Evolutionary conservation across 768 basidiomycete genomes (phyloP).

Genomic region (Boletellus sp.): DNA sequence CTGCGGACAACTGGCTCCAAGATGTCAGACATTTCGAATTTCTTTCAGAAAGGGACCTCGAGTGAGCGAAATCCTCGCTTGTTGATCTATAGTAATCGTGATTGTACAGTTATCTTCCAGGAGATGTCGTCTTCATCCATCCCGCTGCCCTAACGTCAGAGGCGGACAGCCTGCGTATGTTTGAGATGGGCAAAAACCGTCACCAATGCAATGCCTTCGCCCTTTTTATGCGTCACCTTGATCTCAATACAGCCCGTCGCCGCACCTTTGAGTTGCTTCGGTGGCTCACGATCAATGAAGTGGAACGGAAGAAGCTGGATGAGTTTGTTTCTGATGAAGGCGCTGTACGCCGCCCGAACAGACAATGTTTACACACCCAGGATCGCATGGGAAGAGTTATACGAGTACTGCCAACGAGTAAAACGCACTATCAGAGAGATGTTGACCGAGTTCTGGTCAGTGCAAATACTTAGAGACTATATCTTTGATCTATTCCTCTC

Average conservation of each 20-base stretch:
- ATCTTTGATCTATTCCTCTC: slow-evolving; percentile 89
- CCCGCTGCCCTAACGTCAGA: slow-evolving; percentile 59
- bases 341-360: slow-evolving; percentile 43
- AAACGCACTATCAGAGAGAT: slow-evolving; percentile 82
- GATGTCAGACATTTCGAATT: slow-evolving; percentile 91
- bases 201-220: slow-evolving; percentile 43
- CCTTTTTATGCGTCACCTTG: slow-evolving; percentile 74
- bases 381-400: slow-evolving; percentile 76
- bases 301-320: slow-evolving; percentile 78
- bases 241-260: slow-evolving; percentile 77
- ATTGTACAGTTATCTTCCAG: slow-evolving; percentile 61
- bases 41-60: slow-evolving; percentile 56
- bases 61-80: slow-evolving; percentile 39
- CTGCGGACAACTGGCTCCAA: slow-evolving; percentile 81
- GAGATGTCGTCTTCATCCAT: slow-evolving; percentile 79
- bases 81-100: background rate
- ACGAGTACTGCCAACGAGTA: slow-evolving; percentile 80
- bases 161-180: slow-evolving; percentile 57
- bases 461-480: slow-evolving; percentile 73
- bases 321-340: slow-evolving; percentile 77
- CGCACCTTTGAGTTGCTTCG: slow-evolving; percentile 82
- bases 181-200: slow-evolving; percentile 63
- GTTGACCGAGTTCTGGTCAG: slow-evolving; percentile 75
- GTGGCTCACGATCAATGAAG: slow-evolving; percentile 70
- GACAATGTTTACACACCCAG: slow-evolving; percentile 1